A percentile compares a stretch with the other conserved stretches of the same genome.
Conservation (phyloP, 129 eudicot species). For the Arctium lappa region DNA sequence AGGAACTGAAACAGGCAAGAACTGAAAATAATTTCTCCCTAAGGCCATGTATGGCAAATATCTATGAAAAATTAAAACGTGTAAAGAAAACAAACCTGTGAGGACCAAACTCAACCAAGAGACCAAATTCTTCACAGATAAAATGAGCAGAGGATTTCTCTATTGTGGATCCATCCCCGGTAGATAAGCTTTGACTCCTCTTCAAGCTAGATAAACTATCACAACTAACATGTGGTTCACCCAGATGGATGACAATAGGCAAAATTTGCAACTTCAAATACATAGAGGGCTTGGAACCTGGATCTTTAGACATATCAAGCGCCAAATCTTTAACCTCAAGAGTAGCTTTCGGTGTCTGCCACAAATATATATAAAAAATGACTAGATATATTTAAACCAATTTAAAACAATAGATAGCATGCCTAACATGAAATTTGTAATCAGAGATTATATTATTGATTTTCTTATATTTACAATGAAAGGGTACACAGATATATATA, state of each 20-base stretch:
- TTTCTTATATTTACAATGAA: no score
- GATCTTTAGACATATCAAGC: conserved; percentile 71
- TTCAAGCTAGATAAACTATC: conserved; percentile 34
- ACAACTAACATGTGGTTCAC: conserved; percentile 38
- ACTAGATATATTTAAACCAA: neutral
- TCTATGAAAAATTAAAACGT: neutral
- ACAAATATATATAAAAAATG: conserved; percentile 14
- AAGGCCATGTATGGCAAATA: neutral
- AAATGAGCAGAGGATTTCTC: conserved; percentile 57
- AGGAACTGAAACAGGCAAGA: neutral
- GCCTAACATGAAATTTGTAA: neutral
- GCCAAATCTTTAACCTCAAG: conserved; percentile 70
- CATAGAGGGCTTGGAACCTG: conserved; percentile 64
- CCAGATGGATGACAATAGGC: conserved; percentile 61
- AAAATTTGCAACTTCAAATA: conserved; percentile 68
- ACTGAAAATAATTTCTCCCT: neutral
- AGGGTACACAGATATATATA: no score
- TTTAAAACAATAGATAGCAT: neutral
- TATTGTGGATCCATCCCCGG: conserved; percentile 31
- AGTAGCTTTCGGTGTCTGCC: conserved; percentile 82
- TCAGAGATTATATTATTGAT: no score
- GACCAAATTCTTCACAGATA: conserved; percentile 76
- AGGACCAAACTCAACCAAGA: conserved; percentile 75
- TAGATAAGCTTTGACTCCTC: conserved; percentile 32
- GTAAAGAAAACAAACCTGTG: conserved; percentile 52